Base-by-base conservation (phyloP, 345 rosid species). In the Clarkia xantiana region DNA sequence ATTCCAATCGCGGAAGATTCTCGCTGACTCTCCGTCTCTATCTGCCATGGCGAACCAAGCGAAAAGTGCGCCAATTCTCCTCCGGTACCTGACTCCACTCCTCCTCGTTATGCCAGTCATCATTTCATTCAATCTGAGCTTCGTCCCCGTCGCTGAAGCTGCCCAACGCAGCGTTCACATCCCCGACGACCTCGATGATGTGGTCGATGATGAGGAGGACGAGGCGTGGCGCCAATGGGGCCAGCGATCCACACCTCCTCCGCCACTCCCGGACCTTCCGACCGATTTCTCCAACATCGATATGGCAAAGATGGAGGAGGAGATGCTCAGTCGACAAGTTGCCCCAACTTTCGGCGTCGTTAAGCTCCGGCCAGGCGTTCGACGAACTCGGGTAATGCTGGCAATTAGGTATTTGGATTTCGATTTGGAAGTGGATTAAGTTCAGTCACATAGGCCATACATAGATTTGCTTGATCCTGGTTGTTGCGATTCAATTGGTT, bases 171-270 rank as follows among this genome's bases (percentile, higher is more conserved):
- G 70, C 69, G 50, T 91, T 63, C 86, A 83, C 72, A 71, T 90
- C 57, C 44, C 82, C 52, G 96, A 91, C 63, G 93, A 91, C 62
- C 89, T 91, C 40, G 77, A 84, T 42, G 94, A 81, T 72, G 80
- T 91, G 0, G 60, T 84, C 16, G 94, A 91, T 67, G 81, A 76
- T 7, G 96, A 86, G 67, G 96, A 91, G 74, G 96, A 91, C 64
- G 96, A 86, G 3, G 65, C 67, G 42, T 91, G 98, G 98, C 84
- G 74, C 64, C 77, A 74, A 47, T 91, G 96, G 98, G 98, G 98
- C 11, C 71, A 70, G 61, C 71, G 57, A 60, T 53, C 77, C 36
- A 8, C 60, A 9, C 2, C 14, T 0, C 1, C 53, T 34, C 39
- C 57, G 14, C 42, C 62, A 2, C 16, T 63, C 42, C 67, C 67